A percentile compares a stretch with the other conserved stretches of the same genome.
These are phyloP conservation scores for Oryza meridionalis DNA, from an alignment of 176 grass and related monocot genomes.

Conservation along the genomic window DNA sequence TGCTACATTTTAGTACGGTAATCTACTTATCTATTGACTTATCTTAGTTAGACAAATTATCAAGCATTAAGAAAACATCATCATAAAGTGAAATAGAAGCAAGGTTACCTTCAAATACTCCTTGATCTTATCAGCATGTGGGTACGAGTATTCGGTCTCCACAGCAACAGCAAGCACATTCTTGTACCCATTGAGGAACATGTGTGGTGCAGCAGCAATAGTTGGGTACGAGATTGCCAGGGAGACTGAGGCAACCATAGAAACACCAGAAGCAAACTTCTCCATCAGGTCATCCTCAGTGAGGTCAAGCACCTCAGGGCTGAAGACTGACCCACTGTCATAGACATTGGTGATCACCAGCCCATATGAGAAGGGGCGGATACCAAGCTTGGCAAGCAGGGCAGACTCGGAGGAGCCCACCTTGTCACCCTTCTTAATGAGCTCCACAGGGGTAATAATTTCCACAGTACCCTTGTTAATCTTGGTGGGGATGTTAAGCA, in stretches of 20 bases:
- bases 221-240: conserved; percentile 76
- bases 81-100: neutral
- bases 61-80: neutral
- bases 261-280: conserved; percentile 70
- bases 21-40: neutral
- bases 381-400: conserved; percentile 76
- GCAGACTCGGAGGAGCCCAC: conserved; percentile 87
- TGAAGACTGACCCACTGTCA: conserved; percentile 76
- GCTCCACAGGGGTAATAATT: conserved; percentile 87
- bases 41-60: neutral
- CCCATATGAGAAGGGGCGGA: conserved; percentile 83
- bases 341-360: conserved; percentile 65
- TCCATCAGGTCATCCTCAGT: conserved; percentile 68
- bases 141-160: conserved; percentile 76
- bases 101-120: conserved; percentile 76
- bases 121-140: conserved; percentile 84
- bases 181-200: conserved; percentile 92
- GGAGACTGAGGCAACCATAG: conserved; percentile 73
- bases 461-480: conserved; percentile 96
- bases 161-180: conserved; percentile 84
- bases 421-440: conserved; percentile 81
- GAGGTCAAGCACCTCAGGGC: conserved; percentile 85
- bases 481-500: conserved; percentile 88
- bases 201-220: conserved; percentile 73
- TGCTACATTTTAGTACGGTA: neutral